Base-by-base conservation (phyloP, 2,329 filamentous ascomycete genomes). In the Trichophyton mentagrophytes region DNA sequence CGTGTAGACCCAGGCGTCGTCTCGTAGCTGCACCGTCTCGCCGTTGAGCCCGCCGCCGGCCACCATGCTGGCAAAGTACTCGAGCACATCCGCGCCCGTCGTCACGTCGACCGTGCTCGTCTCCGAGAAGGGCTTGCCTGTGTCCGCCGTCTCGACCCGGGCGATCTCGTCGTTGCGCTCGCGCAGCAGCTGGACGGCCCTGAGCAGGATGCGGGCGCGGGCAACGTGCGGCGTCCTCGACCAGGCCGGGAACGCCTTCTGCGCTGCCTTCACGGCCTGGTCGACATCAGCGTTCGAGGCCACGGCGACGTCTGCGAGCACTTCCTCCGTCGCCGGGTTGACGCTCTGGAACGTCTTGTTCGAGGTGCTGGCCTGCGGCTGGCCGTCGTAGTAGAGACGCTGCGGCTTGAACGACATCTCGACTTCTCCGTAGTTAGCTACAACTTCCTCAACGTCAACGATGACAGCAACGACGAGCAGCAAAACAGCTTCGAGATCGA, bases 101-200 rank as follows among this genome's bases (percentile, higher is more conserved):
- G 86, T 81, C 22, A 95, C 80, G 70, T 96, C 90, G 30, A 95
- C 89, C 0, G 86, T 85, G 59, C 86, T 88, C 2, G 90, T 95
- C 74, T 95, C 90, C 2, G 86, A 87, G 73, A 82, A 92, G 6
- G 90, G 84, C 73, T 95, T 95, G 70, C 90, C 90, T 0, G 90
- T 95, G 72, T 95, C 90, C 68, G 86, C 79, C 1, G 89, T 95
- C 76, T 95, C 90, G 61, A 89, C 78, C 61, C 80, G 80, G 58
- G 90, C 90, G 47, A 95, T 85, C 61, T 85, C 84, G 69, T 95
- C 87, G 72, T 95, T 95, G 65, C 85, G 83, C 65, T 83, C 76
- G 55, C 89, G 86, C 11, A 95, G 79, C 13, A 95, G 74, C 55
- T 82, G 76, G 17, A 88, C 89, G 2, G 90, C 89, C 70, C 83